A percentile compares a stretch with the other conserved stretches of the same genome.
phyloP scores from a whole-genome alignment of 495 filamentous ascomycete genomes.

The Penicillium atrosanguineum region DNA sequence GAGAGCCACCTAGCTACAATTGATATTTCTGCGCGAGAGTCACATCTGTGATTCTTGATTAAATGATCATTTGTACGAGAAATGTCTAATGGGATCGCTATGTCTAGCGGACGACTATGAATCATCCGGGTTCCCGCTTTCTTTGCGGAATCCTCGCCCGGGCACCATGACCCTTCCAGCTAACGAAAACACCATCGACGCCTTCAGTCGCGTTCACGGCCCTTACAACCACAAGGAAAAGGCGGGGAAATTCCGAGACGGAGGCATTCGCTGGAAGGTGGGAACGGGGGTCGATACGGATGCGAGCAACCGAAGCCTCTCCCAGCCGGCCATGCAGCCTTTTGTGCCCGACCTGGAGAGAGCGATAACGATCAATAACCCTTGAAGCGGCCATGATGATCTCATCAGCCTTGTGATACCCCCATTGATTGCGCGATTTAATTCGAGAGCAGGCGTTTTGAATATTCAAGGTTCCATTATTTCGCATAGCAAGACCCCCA shows the following conservation, averaged over 20 bases:
- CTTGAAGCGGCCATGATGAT: neutral
- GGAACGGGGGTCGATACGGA: slow-evolving; percentile 49
- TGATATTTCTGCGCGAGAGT: neutral
- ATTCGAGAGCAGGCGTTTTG: neutral
- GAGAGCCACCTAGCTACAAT: slow-evolving; percentile 31
- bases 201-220: slow-evolving; percentile 39
- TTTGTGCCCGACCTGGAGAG: slow-evolving; percentile 11
- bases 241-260: slow-evolving; percentile 37
- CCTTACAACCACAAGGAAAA: slow-evolving; percentile 36
- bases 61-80: neutral
- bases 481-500: neutral
- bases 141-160: slow-evolving; percentile 4
- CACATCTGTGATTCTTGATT: slow-evolving; percentile 16
- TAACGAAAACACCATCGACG: slow-evolving; percentile 27
- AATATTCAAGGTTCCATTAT: neutral
- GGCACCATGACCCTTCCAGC: slow-evolving; percentile 36
- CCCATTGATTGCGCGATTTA: neutral
- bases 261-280: slow-evolving; percentile 43
- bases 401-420: neutral
- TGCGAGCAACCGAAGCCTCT: slow-evolving; percentile 17
- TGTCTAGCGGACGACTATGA: slow-evolving; percentile 5
- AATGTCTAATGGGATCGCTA: slow-evolving; percentile 14
- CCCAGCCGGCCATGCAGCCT: slow-evolving; percentile 32
- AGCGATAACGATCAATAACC: slow-evolving; percentile 1
- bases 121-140: neutral